Evolutionary conservation across 2,329 filamentous ascomycete genomes (phyloP).

Genomic region (Pseudogymnoascus sp.): DNA sequence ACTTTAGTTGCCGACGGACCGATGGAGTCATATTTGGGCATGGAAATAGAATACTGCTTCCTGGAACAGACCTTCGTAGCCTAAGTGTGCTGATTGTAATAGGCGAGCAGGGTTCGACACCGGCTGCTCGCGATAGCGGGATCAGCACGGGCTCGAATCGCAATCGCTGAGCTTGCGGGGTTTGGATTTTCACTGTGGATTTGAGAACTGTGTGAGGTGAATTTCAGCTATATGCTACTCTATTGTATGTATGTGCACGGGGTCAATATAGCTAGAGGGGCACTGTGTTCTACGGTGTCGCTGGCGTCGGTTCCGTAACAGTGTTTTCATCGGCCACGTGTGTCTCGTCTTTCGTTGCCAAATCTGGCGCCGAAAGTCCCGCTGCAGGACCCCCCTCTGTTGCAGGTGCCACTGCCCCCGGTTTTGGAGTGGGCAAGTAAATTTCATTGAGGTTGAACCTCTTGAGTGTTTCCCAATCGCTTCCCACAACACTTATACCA

Average conservation of each 20-base stretch:
- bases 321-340: not conserved
- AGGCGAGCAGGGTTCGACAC: not conserved
- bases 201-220: not conserved
- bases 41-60: not conserved
- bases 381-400: not conserved
- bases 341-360: not conserved
- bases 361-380: not conserved
- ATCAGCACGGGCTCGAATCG: not conserved
- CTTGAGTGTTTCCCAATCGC: conserved; percentile 65
- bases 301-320: not conserved
- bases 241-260: not conserved
- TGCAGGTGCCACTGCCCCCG: conserved; percentile 14
- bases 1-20: conserved; percentile 8
- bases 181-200: conserved; percentile 3
- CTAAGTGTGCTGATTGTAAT: not conserved
- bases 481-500: conserved; percentile 68
- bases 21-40: not conserved
- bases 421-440: conserved; percentile 36
- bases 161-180: not conserved
- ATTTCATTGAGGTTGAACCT: conserved; percentile 73
- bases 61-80: not conserved
- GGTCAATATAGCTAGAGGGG: conserved; percentile 1
- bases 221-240: not conserved
- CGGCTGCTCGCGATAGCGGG: not conserved
- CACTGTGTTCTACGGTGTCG: not conserved